Conservation (phyloP, 1,139 yeast genomes). For the Sugiyamaella paludigena region DNA sequence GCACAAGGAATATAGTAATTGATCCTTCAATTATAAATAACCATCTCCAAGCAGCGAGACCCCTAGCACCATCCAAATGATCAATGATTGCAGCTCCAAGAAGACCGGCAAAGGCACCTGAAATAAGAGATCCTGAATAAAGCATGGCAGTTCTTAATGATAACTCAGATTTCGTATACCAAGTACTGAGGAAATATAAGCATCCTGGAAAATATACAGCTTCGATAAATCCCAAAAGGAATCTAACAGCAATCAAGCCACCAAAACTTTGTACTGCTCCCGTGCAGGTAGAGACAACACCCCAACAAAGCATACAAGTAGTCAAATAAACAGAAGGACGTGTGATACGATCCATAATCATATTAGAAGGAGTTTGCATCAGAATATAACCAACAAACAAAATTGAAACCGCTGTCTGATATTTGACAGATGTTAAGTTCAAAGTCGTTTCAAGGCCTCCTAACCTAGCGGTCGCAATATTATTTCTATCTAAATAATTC, state of each 20-base stretch:
- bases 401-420: no score
- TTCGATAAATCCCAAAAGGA: constrained; percentile 55
- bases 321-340: no score
- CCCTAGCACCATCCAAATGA: constrained; percentile 27
- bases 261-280: constrained; percentile 43
- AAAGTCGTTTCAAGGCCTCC: constrained; percentile 50
- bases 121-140: constrained; percentile 39
- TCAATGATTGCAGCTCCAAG: constrained; percentile 34
- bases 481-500: constrained; percentile 44
- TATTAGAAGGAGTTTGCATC: constrained; percentile 39
- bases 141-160: constrained; percentile 30
- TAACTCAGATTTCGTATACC: constrained; percentile 30
- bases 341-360: no score
- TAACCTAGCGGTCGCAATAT: constrained; percentile 50
- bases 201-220: constrained; percentile 58
- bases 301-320: constrained; percentile 52
- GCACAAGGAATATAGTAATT: constrained; percentile 34
- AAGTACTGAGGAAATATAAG: constrained; percentile 27
- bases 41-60: no score
- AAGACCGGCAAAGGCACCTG: constrained; percentile 33
- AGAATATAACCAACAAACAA: constrained; percentile 24
- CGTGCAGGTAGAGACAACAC: constrained; percentile 50
- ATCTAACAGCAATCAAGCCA: constrained; percentile 47
- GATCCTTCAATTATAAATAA: constrained; percentile 41
- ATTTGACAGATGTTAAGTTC: constrained; percentile 40